Conservation (phyloP, 2,329 filamentous ascomycete species). For the Cercospora zeina region DNA sequence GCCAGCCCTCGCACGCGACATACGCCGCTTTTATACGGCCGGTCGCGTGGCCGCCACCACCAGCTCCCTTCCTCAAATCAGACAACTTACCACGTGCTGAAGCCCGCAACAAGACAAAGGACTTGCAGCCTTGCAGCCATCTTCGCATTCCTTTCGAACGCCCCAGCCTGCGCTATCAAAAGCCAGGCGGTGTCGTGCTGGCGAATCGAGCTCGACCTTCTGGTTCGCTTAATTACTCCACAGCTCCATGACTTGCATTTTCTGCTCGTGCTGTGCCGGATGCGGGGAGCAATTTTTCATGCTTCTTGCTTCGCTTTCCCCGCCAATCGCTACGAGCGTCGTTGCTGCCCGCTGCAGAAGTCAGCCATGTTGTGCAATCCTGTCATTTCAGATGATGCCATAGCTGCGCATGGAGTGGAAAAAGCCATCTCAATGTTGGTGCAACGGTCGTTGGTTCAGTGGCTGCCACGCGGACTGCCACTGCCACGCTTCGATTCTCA, state of each 20-base stretch:
- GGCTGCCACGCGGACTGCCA: slow-evolving; percentile 3
- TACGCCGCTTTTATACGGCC: not conserved
- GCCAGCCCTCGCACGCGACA: slow-evolving; percentile 1
- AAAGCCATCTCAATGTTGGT: not conserved
- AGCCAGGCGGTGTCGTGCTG: not conserved
- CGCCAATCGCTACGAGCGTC: not conserved
- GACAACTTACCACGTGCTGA: not conserved
- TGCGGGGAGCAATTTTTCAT: not conserved
- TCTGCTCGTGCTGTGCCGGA: not conserved
- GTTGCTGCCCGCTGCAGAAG: not conserved
- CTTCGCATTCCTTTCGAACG: not conserved
- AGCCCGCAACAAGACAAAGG: not conserved
- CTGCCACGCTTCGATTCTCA: slow-evolving; percentile 5
- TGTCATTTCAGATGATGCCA: not conserved
- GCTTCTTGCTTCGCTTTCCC: not conserved
- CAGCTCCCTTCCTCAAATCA: not conserved
- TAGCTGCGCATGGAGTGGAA: not conserved
- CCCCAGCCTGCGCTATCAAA: not conserved
- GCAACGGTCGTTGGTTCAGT: not conserved
- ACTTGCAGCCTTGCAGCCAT: not conserved
- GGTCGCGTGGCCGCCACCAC: slow-evolving; percentile 4
- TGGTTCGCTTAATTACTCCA: not conserved
- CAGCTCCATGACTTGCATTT: not conserved
- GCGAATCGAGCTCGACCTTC: not conserved
- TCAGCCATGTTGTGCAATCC: slow-evolving; percentile 1